phyloP scores from a whole-genome alignment of 2,329 filamentous ascomycete species.

The Xylaria sp. region DNA sequence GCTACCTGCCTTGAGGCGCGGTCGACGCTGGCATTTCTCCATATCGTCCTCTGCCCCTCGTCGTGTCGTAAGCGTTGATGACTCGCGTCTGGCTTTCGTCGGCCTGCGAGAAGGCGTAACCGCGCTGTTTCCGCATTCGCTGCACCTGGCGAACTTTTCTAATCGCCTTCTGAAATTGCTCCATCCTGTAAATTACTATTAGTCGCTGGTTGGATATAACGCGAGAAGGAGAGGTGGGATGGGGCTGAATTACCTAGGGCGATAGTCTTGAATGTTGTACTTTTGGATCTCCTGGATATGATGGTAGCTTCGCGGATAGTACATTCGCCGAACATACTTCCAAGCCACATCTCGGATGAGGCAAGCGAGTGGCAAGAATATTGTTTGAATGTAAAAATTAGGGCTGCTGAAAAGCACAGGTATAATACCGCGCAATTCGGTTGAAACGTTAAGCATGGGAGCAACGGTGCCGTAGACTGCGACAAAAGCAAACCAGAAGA shows the following conservation, averaged over 20 bases:
- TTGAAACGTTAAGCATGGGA: constrained; percentile 79
- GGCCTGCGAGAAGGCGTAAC: constrained; percentile 97
- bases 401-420: constrained; percentile 80
- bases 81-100: constrained; percentile 96
- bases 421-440: constrained; percentile 84
- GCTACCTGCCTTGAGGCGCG: constrained; percentile 35
- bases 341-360: constrained; percentile 88
- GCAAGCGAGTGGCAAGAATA: constrained; percentile 80
- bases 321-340: constrained; percentile 99
- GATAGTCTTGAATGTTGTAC: constrained; percentile 99
- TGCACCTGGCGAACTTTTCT: constrained; percentile 98
- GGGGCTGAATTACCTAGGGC: constrained; percentile 72
- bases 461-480: constrained; percentile 86
- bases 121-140: constrained; percentile 98
- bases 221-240: constrained; percentile 34
- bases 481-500: constrained; percentile 89
- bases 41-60: constrained; percentile 85
- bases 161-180: constrained; percentile 99
- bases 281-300: constrained; percentile 99
- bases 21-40: constrained; percentile 79
- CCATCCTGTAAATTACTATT: constrained; percentile 70
- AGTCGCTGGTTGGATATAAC: constrained; percentile 22
- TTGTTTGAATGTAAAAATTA: constrained; percentile 88
- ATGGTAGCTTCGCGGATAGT: constrained; percentile 92
- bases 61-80: constrained; percentile 97